A percentile compares a stretch with the other conserved stretches of the same genome.
These are phyloP conservation scores for Biscogniauxia marginata DNA, from an alignment of 2,329 filamentous ascomycete genomes.

Conservation along the genomic window DNA sequence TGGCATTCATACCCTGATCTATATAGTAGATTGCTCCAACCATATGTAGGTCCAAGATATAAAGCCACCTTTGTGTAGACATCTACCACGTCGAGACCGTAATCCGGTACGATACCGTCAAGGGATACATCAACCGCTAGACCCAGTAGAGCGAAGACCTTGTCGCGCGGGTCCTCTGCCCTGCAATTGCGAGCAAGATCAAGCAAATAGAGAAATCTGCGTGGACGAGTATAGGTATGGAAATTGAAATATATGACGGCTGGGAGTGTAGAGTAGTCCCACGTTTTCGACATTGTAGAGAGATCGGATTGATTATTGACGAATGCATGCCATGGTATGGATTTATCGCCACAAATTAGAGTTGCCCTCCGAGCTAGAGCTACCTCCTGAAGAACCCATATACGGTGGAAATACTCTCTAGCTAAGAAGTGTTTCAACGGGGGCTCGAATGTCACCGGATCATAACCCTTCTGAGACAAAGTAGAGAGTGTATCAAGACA, in stretches of 20 bases:
- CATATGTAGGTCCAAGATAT: neutral
- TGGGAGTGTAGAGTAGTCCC: neutral
- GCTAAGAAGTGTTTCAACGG: neutral
- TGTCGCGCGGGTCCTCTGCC: constrained; percentile 10
- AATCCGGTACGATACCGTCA: constrained; percentile 4
- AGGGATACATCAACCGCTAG: neutral
- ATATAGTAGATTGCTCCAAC: constrained; percentile 1
- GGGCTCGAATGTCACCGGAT: neutral
- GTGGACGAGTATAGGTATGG: neutral
- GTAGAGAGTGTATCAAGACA: neutral
- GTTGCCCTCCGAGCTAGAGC: constrained; percentile 6
- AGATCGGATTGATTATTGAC: too few relatives aligned
- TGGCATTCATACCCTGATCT: constrained; percentile 1
- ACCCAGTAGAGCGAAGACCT: constrained; percentile 11
- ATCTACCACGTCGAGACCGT: neutral
- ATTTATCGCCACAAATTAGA: constrained; percentile 6
- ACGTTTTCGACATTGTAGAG: too few relatives aligned
- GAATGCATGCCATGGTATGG: neutral
- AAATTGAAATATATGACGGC: neutral
- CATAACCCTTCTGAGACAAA: neutral
- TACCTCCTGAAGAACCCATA: constrained; percentile 15
- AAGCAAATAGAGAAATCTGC: neutral
- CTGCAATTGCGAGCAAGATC: neutral
- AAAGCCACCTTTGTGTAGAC: constrained; percentile 7
- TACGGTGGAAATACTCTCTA: constrained; percentile 9